These are phyloP conservation scores for Cladophialophora chaetospira DNA, from an alignment of 2,329 filamentous ascomycete genomes.

Conservation along the genomic window DNA sequence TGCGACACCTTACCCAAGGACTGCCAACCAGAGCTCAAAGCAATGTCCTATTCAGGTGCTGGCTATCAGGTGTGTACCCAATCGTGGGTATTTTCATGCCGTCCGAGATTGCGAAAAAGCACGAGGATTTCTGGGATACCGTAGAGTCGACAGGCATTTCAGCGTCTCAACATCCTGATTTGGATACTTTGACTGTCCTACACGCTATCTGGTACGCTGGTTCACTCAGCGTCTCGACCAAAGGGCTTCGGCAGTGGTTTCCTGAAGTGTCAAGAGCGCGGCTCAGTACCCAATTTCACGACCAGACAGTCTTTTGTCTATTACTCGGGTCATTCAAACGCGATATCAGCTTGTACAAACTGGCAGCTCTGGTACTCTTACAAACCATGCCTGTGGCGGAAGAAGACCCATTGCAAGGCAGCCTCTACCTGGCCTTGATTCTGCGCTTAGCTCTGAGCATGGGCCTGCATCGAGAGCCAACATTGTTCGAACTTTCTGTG, in stretches of 20 bases:
- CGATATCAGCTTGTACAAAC: constrained; percentile 47
- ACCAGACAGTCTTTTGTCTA: constrained; percentile 48
- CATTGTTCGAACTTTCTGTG: constrained; percentile 51
- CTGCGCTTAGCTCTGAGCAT: constrained; percentile 42
- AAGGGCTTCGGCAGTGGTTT: constrained; percentile 33
- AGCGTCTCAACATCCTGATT: constrained; percentile 42
- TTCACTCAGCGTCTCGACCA: constrained; percentile 47
- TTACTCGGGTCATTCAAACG: constrained; percentile 48
- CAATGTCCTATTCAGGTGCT: constrained; percentile 50
- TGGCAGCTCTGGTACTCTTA: constrained; percentile 51
- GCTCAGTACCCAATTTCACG: constrained; percentile 44
- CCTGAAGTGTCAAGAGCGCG: constrained; percentile 35
- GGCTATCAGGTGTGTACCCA: constrained; percentile 50
- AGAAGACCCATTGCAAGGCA: constrained; percentile 52
- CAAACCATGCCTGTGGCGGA: constrained; percentile 51
- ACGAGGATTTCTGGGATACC: constrained; percentile 47
- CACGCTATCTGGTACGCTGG: constrained; percentile 54
- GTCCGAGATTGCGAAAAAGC: constrained; percentile 45
- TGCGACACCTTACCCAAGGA: constrained; percentile 45
- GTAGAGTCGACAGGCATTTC: constrained; percentile 40
- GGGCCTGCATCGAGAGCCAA: constrained; percentile 48
- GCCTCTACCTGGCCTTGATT: constrained; percentile 51
- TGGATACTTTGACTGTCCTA: constrained; percentile 47
- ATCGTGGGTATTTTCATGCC: constrained; percentile 49
- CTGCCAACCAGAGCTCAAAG: constrained; percentile 49